Base-by-base conservation (phyloP, 140 eudicot genomes). In the Bidens hawaiensis region DNA sequence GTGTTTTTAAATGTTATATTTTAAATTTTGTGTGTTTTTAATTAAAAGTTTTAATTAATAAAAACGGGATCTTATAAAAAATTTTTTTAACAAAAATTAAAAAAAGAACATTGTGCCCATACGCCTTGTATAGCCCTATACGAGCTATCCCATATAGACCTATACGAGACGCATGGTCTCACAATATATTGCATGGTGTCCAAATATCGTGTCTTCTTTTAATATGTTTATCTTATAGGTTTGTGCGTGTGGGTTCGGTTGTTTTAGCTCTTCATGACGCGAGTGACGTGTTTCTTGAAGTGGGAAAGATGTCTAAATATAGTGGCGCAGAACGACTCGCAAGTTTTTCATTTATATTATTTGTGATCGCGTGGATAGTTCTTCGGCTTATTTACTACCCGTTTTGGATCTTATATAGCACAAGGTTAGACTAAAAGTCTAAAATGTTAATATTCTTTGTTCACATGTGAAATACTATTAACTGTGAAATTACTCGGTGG, bases 271-370 rank as follows among this genome's bases (percentile, higher is more conserved):
- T 90, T 74, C 97, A 90, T 53, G 95, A 90, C 67, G 95, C 90
- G 12, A 90, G 90, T 49, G 97, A 90, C 67, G 94, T 90, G 49
- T 86, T 90, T 77, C 94, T 90, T 53, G 97, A 90, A 79, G 76
- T 90, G 4, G 97, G 97, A 34, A 90, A 90, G 81, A 90, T 90
- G 97, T 90, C 95, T 60, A 90, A 90, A 56, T 90, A 90, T 24
- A 71, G 90, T 48, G 94, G 90, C 5, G 85, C 84, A 7, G 97
- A 90, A 79, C 68, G 74, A 34, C 64, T 86, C 40, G 97, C 97
- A 7, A 87, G 97, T 73, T 64, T 90, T 65, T 75, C 97, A 25
- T 90, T 90, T 74, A 71, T 86, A 64, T 62, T 90, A 56, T 86
- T 90, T 31, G 94, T 90, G 33, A 45, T 81, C 40, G 87, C 95